phyloP scores from a whole-genome alignment of 176 grass and related monocot species.

The Olyra latifolia region DNA sequence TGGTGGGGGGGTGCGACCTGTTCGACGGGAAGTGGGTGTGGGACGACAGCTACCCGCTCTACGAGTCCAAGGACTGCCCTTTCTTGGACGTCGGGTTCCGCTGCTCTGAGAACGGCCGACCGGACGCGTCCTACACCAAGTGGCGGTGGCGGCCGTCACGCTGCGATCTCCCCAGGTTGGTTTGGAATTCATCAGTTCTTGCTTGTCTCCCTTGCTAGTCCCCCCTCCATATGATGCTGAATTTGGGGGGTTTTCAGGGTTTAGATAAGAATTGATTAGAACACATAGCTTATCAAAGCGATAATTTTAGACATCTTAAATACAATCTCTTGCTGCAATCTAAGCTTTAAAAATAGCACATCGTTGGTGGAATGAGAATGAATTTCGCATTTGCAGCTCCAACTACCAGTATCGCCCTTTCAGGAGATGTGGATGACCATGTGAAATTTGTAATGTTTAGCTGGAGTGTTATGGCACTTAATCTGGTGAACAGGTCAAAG shows the following conservation, averaged over 20 bases:
- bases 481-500: not conserved
- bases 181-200: not conserved
- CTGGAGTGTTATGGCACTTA: not conserved
- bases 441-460: not conserved
- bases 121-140: constrained; percentile 66
- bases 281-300: no score
- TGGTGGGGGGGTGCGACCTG: constrained; percentile 57
- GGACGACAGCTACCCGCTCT: constrained; percentile 76
- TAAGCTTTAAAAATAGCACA: not conserved
- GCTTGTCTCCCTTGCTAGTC: no score
- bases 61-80: constrained; percentile 69
- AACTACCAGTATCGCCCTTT: not conserved
- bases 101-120: constrained; percentile 85
- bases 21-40: constrained; percentile 88
- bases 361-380: not conserved
- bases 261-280: not conserved
- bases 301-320: not conserved
- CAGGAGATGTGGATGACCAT: not conserved
- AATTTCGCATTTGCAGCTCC: not conserved
- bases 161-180: constrained; percentile 79
- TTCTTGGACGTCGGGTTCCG: constrained; percentile 81
- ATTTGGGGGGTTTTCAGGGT: not conserved
- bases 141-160: constrained; percentile 80
- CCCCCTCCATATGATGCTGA: not conserved
- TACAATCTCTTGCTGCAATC: not conserved